Conservation (phyloP, 2,329 filamentous ascomycete genomes). For the Pseudogymnoascus pannorum region DNA sequence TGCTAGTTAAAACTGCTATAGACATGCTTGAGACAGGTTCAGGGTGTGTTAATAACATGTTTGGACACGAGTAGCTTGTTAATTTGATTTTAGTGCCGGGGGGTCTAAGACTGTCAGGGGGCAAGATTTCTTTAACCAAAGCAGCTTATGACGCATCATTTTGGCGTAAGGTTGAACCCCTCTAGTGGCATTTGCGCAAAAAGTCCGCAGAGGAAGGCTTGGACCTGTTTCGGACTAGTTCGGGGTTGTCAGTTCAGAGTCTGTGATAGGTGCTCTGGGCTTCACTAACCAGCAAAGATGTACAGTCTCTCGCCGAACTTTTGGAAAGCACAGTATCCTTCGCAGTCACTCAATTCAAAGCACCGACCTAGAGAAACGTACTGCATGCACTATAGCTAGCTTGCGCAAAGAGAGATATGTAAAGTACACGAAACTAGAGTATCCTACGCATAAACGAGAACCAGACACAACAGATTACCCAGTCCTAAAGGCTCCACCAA, state of each 20-base stretch:
- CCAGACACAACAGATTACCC: neutral
- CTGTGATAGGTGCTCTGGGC: neutral
- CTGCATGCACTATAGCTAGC: neutral
- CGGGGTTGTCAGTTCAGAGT: neutral
- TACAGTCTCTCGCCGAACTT: neutral
- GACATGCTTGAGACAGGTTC: no score
- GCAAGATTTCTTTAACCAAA: no score
- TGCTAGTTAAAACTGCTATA: no score
- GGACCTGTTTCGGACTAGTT: neutral
- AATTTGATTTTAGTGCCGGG: no score
- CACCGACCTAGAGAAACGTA: neutral
- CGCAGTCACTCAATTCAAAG: neutral
- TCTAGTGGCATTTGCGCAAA: no score
- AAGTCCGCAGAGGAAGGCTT: no score
- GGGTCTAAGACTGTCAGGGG: no score
- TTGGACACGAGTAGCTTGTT: no score
- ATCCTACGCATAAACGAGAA: constrained; percentile 1
- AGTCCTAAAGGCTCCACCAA: neutral
- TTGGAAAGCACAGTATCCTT: neutral
- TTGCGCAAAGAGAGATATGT: neutral
- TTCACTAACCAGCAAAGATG: neutral
- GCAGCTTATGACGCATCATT: no score
- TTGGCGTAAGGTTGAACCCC: no score
- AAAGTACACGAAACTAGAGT: constrained; percentile 5
- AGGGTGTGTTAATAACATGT: no score